Evolutionary conservation across 2,329 filamentous ascomycete species (phyloP).

Genomic region (Xylaria sp.): DNA sequence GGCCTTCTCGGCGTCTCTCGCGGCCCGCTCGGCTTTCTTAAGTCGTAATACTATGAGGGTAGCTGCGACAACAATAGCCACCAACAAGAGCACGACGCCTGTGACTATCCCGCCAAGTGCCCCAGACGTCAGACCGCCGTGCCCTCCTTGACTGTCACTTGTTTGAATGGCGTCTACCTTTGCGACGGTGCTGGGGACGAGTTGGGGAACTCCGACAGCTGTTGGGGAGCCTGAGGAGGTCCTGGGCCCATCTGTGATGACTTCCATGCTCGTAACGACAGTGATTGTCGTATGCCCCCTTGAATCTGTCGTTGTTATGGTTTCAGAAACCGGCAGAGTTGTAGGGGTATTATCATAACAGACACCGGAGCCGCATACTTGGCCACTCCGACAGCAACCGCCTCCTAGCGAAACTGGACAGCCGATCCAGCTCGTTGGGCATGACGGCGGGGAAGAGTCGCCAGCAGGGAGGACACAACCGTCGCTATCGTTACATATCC

Average conservation of each 20-base stretch:
- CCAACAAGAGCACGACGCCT: slow-evolving; percentile 60
- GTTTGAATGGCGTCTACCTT: slow-evolving; percentile 54
- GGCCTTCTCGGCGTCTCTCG: slow-evolving; percentile 51
- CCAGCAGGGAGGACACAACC: slow-evolving; percentile 60
- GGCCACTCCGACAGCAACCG: slow-evolving; percentile 64
- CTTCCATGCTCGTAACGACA: slow-evolving; percentile 55
- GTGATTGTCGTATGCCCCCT: slow-evolving; percentile 54
- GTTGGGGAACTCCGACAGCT: slow-evolving; percentile 53
- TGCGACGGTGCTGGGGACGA: slow-evolving; percentile 57
- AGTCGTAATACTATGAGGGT: slow-evolving; percentile 63
- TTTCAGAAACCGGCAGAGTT: slow-evolving; percentile 58
- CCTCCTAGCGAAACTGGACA: slow-evolving; percentile 63
- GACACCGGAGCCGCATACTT: slow-evolving; percentile 58
- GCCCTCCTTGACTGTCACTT: slow-evolving; percentile 38
- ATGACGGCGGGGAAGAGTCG: slow-evolving; percentile 54
- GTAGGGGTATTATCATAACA: slow-evolving; percentile 62
- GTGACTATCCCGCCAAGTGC: slow-evolving; percentile 66
- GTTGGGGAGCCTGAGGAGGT: slow-evolving; percentile 45
- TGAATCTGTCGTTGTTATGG: slow-evolving; percentile 59
- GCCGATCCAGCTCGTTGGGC: slow-evolving; percentile 57
- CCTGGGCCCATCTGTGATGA: slow-evolving; percentile 46
- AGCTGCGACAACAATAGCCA: slow-evolving; percentile 59
- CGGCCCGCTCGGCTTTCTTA: slow-evolving; percentile 57
- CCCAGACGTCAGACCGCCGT: slow-evolving; percentile 52
- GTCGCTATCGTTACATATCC: slow-evolving; percentile 54